A percentile compares a stretch with the other conserved stretches of the same genome.
These are phyloP conservation scores for Globisporangium okanoganense DNA, from an alignment of 352 stramenopile species.

Conservation along the genomic window DNA sequence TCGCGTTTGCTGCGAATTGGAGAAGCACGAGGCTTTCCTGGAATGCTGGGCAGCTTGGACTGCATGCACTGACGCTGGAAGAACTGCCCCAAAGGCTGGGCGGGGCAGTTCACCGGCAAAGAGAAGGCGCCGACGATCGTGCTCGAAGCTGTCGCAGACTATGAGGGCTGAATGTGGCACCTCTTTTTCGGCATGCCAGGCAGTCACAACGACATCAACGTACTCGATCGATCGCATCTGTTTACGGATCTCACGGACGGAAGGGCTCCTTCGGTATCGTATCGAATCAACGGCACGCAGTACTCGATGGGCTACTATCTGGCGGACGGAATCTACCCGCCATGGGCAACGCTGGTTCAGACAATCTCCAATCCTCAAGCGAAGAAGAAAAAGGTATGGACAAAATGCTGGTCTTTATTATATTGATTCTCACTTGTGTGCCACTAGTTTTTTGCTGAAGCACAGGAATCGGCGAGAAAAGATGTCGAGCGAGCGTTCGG, in stretches of 20 bases:
- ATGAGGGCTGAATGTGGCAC: conserved; percentile 25
- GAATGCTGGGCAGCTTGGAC: conserved; percentile 24
- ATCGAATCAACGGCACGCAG: conserved; percentile 11
- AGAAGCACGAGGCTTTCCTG: conserved; percentile 13
- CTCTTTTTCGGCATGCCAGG: conserved; percentile 14
- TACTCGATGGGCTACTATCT: conserved; percentile 20
- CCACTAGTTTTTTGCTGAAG: too few relatives aligned
- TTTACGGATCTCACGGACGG: too few relatives aligned
- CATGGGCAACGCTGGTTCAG: conserved; percentile 22
- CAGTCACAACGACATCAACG: conserved; percentile 32
- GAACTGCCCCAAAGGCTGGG: conserved; percentile 18
- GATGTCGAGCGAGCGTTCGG: conserved; percentile 30
- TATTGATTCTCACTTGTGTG: too few relatives aligned
- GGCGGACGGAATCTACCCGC: conserved; percentile 22
- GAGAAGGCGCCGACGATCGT: neutral
- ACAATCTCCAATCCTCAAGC: conserved; percentile 19
- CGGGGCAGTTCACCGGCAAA: conserved; percentile 14
- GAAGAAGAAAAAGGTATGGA: too few relatives aligned
- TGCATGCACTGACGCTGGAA: conserved; percentile 28
- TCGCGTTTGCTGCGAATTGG: neutral
- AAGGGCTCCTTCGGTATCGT: conserved; percentile 11
- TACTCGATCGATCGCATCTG: conserved; percentile 19
- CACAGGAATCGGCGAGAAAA: conserved; percentile 16
- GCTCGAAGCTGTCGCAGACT: conserved; percentile 17
- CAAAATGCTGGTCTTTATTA: too few relatives aligned